Base-by-base conservation (phyloP, 805 yeast genomes). In the Cyberlindnera mrakii region DNA sequence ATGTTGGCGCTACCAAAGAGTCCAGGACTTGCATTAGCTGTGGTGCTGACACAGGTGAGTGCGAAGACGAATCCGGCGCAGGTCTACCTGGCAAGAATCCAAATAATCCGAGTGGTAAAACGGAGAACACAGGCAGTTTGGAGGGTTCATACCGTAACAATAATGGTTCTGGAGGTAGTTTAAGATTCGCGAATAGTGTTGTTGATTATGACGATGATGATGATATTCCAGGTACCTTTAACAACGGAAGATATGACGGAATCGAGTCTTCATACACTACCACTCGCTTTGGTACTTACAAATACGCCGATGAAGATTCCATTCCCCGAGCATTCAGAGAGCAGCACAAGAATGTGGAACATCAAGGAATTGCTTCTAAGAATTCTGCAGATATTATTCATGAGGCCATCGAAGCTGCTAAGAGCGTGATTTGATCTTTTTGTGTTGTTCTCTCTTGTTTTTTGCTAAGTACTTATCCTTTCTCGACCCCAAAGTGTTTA, bases 321-420 rank as follows among this genome's bases (percentile, higher is more conserved):
- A 40, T 23, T 23, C 27, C 27, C 3, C 27, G 27, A 23, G 27
- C 27, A 9, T 23, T 23, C 9, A 23, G 27, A 23, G 27, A 42
- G 39, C 19, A 30, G 1, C 35, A 30, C 23, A 30, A 35, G 17
- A 40, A 30, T 18, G 42, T 32, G 7, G 35, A 16, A 11, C 9
- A 36, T 40, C 27, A 9, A 23, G 27, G 35, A 20, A 17, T 19
- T 30, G 14, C 10, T 31, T 4, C 41, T 19, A 33, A 40, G 13
- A 10, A 37, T 19, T 11, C 39, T 40, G 19, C 40, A 33, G 25
- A 48, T 3, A 3, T 47, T n/a, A 38, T 47, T 30, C 39, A 47
- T 32, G 48, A 48, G 43, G 43, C 43, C 35, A 48, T 48, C 16
- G 50, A 48, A 19, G 48, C 46, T 25, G 52, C 54, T 5, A 50